phyloP scores from a whole-genome alignment of 345 rosid genomes.

The Toxicodendron radicans region DNA sequence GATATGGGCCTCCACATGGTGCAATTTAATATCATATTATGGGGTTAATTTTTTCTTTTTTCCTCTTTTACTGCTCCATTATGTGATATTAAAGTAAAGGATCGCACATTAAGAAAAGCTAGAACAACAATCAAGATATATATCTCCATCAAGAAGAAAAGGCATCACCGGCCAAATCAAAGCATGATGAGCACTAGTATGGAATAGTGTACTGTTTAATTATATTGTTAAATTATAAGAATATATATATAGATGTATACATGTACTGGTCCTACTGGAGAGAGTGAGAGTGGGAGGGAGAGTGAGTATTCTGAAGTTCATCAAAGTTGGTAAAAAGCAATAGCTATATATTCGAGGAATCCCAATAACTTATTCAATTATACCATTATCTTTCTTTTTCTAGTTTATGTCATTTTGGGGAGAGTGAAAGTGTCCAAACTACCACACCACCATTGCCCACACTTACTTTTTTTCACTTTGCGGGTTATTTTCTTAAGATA shows the following conservation, averaged over 20 bases:
- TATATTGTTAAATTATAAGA: too few species aligned
- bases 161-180: constrained; percentile 26
- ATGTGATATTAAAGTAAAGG: constrained; percentile 7
- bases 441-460: not conserved
- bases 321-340: constrained; percentile 14
- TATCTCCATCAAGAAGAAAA: constrained; percentile 19
- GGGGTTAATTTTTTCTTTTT: not conserved
- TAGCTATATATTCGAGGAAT: constrained; percentile 5
- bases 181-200: constrained; percentile 26
- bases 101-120: not conserved
- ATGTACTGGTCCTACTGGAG: too few species aligned
- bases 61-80: not conserved
- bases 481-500: too few species aligned
- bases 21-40: not conserved
- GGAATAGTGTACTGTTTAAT: not conserved
- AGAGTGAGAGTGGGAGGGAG: not conserved
- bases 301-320: not conserved
- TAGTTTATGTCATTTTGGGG: not conserved
- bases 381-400: not conserved
- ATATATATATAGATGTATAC: too few species aligned
- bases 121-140: constrained; percentile 21
- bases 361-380: constrained; percentile 20
- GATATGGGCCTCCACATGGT: constrained; percentile 37
- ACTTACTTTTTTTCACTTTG: not conserved
- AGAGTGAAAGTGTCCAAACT: constrained; percentile 3